phyloP scores from a whole-genome alignment of 768 basidiomycete species.

The Tylopilus intermedius region DNA sequence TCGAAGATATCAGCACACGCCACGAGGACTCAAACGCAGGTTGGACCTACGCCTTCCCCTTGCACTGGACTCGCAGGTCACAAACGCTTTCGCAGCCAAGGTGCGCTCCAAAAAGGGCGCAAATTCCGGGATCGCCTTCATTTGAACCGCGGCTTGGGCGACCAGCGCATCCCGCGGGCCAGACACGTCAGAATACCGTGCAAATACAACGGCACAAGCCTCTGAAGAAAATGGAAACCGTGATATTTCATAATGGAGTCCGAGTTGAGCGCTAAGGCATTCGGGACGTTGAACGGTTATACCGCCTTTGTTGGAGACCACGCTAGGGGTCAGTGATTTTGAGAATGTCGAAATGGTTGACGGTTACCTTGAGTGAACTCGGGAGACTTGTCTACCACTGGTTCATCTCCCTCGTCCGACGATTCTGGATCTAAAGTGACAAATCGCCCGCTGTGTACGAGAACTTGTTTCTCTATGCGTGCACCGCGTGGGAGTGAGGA shows the following conservation, averaged over 20 bases:
- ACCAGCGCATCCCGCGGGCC: slow-evolving; percentile 6
- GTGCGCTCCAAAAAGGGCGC: slow-evolving; percentile 20
- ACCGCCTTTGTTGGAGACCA: slow-evolving; percentile 11
- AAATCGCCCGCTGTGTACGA: slow-evolving; percentile 64
- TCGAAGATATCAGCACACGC: not conserved
- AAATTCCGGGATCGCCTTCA: slow-evolving; percentile 15
- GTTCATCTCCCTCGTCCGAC: slow-evolving; percentile 29
- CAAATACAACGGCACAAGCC: slow-evolving; percentile 42
- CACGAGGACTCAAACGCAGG: not conserved
- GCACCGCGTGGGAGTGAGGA: slow-evolving; percentile 69
- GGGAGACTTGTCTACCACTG: slow-evolving; percentile 33
- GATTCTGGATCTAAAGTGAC: slow-evolving; percentile 28
- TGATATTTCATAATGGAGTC: slow-evolving; percentile 47
- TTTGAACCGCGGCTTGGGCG: slow-evolving; percentile 6
- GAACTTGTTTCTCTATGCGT: slow-evolving; percentile 69
- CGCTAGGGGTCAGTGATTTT: not conserved
- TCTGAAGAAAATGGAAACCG: slow-evolving; percentile 36
- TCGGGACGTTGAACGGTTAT: slow-evolving; percentile 7
- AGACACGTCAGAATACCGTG: slow-evolving; percentile 28
- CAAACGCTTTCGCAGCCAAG: slow-evolving; percentile 25
- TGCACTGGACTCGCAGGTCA: slow-evolving; percentile 7
- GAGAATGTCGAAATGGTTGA: not conserved
- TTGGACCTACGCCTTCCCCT: slow-evolving; percentile 16
- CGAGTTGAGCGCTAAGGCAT: slow-evolving; percentile 4
- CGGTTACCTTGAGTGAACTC: slow-evolving; percentile 38